Conservation (phyloP, 306 rosid species). For the Vachellia collinsii region DNA sequence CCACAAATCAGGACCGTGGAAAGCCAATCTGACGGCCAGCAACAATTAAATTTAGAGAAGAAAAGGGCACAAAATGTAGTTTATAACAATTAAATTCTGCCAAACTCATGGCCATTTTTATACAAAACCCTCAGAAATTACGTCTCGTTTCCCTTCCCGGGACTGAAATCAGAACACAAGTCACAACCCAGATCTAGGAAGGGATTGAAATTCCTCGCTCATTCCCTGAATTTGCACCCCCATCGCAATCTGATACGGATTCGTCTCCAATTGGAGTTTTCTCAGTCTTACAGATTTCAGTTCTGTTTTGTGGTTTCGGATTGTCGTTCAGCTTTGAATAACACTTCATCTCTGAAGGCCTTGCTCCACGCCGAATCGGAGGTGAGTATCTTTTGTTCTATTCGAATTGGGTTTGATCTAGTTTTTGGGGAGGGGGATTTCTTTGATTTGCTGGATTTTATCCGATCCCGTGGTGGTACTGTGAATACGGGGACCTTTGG, state of each 20-base stretch:
- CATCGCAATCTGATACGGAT: neutral
- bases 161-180: neutral
- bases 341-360: conserved; percentile 15
- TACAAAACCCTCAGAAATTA: conserved; percentile 1
- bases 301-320: neutral
- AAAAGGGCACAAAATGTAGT: too few relatives aligned
- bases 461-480: neutral
- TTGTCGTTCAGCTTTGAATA: conserved; percentile 16
- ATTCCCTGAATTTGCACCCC: neutral
- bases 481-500: neutral
- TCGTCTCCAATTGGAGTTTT: conserved; percentile 9
- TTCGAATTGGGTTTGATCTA: conserved; percentile 3
- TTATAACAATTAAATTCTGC: neutral
- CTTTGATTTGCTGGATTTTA: conserved; percentile 2
- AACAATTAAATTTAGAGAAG: neutral
- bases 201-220: neutral
- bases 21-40: neutral
- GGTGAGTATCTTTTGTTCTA: neutral
- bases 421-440: neutral
- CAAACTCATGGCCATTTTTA: neutral
- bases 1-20: neutral
- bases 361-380: conserved; percentile 6
- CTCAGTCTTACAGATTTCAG: neutral
- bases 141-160: neutral
- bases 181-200: neutral